Evolutionary conservation across 1,284 basidiomycete species (phyloP), one percentile per base, ranked within the genome.

Genomic region (Cutaneotrichosporon mucoides): DNA sequence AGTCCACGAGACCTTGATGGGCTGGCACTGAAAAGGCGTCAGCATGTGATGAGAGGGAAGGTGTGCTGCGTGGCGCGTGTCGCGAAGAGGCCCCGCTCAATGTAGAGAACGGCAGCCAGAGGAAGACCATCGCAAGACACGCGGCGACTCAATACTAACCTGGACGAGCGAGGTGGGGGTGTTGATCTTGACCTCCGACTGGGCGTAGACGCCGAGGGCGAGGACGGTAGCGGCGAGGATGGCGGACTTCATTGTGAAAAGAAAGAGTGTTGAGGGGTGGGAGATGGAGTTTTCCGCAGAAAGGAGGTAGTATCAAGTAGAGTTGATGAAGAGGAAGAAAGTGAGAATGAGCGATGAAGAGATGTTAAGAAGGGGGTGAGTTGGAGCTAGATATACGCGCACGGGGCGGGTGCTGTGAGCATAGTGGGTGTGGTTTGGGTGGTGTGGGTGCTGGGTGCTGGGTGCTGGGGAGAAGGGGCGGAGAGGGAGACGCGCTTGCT

Each of bases 131-230:
- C 3, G 24, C 24, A 24, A 24, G 24, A 24, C 24, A 24, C 24
- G 24, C 24, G 24, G 24, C 24, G 24, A 24, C 24, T 24, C 24
- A 24, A 24, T 24, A 62, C 66, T 50, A n/a, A 65, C 66, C 49
- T 64, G 48, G 57, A 70, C 68, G 61, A 76, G 63, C 13, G 68
- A 65, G 33, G 70, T 60, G 34, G 88, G 86, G 7, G 88, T 88
- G 73, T 88, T 84, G 73, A 90, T 79, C 36, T 80, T 84, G 6
- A 76, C 83, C n/a, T 81, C 51, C 55, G 81, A 76, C 62, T 77
- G 57, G 59, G 64, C 63, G 45, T 59, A 49, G 37, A 46, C 64
- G 53, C 64, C 66, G 46, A 67, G 49, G 60, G 67, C 53, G 63
- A 70, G 41, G 53, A 68, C 36, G 50, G 66, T 54, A 44, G 56